Evolutionary conservation across 2,329 filamentous ascomycete genomes (phyloP).

Genomic region (Myriosclerotinia scirpicola): DNA sequence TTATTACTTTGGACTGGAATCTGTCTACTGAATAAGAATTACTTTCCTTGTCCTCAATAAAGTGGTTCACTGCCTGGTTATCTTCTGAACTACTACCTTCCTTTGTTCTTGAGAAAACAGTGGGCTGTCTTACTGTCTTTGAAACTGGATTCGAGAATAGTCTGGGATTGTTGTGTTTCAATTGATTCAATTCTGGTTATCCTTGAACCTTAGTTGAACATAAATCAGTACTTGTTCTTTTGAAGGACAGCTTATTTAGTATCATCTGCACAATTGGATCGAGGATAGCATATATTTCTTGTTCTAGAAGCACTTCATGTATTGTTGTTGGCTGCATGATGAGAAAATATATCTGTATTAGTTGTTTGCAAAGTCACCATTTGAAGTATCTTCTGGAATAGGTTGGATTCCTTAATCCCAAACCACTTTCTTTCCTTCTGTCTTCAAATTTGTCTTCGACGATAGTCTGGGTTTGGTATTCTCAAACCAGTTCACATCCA

Average conservation of each 20-base stretch:
- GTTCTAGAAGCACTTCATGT: background rate
- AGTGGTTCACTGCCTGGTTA: background rate
- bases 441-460: too few species aligned
- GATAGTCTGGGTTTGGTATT: background rate
- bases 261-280: background rate
- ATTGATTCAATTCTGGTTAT: background rate
- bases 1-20: background rate
- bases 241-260: background rate
- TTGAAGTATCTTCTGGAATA: background rate
- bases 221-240: background rate
- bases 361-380: background rate
- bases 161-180: background rate
- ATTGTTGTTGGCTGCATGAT: background rate
- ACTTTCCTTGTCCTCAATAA: background rate
- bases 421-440: too few species aligned
- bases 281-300: background rate
- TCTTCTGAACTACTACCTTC: background rate
- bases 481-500: background rate
- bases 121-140: background rate
- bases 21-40: background rate
- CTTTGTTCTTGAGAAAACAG: background rate
- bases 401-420: too few species aligned
- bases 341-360: background rate
- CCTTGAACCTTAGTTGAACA: background rate
- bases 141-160: too few species aligned